phyloP scores from a whole-genome alignment of 768 basidiomycete species.

The Boletus pseudo-olivaceus region DNA sequence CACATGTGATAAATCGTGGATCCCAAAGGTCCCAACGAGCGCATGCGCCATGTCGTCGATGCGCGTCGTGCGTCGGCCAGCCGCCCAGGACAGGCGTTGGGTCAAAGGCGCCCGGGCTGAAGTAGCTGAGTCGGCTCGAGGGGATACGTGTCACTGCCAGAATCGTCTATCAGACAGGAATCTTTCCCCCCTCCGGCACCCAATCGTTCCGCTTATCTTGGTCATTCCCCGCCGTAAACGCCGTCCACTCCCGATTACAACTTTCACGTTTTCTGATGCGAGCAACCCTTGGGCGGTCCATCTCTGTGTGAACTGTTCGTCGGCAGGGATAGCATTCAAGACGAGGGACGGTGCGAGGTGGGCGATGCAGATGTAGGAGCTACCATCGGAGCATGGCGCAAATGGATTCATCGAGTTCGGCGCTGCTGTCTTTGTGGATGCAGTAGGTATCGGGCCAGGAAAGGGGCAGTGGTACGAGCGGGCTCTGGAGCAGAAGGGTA shows the following conservation, averaged over 20 bases:
- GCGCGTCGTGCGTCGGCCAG: constrained; percentile 20
- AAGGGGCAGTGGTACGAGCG: constrained; percentile 2
- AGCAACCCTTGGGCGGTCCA: constrained; percentile 20
- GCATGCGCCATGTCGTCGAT: constrained; percentile 25
- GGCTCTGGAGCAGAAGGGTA: constrained; percentile 15
- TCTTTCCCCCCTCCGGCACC: background rate
- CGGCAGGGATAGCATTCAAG: constrained; percentile 4
- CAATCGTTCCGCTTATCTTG: background rate
- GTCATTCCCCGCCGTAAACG: constrained; percentile 5
- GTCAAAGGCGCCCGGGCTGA: constrained; percentile 4
- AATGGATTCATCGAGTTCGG: constrained; percentile 25
- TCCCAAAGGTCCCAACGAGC: constrained; percentile 21
- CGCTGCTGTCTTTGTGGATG: constrained; percentile 23
- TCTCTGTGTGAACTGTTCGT: constrained; percentile 19
- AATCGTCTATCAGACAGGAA: constrained; percentile 1
- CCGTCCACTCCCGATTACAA: constrained; percentile 11
- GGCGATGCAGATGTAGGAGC: constrained; percentile 16
- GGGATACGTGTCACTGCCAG: background rate
- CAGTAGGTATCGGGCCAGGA: constrained; percentile 26
- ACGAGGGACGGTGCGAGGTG: too few species aligned
- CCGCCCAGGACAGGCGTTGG: constrained; percentile 16
- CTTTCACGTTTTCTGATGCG: constrained; percentile 16
- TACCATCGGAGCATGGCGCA: constrained; percentile 29
- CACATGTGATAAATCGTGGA: background rate
- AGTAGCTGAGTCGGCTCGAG: background rate